Base-by-base conservation (phyloP, 2,329 filamentous ascomycete genomes). In the Madurella mycetomatis region DNA sequence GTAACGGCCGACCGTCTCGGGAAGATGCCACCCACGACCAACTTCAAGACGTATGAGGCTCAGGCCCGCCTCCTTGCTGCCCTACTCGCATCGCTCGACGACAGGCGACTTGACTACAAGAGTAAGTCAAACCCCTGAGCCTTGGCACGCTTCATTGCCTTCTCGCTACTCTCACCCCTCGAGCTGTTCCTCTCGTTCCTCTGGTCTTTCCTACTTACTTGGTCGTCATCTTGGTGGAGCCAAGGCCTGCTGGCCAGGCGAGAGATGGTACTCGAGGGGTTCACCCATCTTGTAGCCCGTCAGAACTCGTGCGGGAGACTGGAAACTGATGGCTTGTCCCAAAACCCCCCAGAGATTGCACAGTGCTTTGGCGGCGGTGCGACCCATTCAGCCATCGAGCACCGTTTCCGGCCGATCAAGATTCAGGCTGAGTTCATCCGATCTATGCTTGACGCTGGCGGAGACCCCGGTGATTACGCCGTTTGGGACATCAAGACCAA, bases 61-160 rank as follows among this genome's bases (percentile, higher is more conserved):
- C 80, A 82, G 60, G 76, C 77, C 17, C 81, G 83, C 44, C 77
- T 86, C 37, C 72, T 86, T 2, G 78, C 81, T 1, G 83, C 83
- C 5, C 77, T 86, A 19, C 70, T 86, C 0, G 83, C 82, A 0
- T 80, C 81, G 2, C 75, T 81, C 51, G 77, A 77, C 0, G 71
- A 72, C 0, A 43, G 32, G 0, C 81, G 78, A 57, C 77, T 84
- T 50, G 81, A 86, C 65, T 85, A 80, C 67, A 80, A 78, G 63
- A 81, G 83, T 86, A 76, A 72, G 80, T 56, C 4, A 25, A 25
- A 3, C 25, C 25, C 7, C 25, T 7, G 7, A 25, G 25, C 25
- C 30, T 25, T 43, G 15, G 16, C 31, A 13, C 32, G 15, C 46
- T 18, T 9, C 31, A 15, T 39, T 17, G 5, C 15, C 15, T 9